phyloP scores from a whole-genome alignment of 2,329 filamentous ascomycete genomes.

The Cercospora janseana region DNA sequence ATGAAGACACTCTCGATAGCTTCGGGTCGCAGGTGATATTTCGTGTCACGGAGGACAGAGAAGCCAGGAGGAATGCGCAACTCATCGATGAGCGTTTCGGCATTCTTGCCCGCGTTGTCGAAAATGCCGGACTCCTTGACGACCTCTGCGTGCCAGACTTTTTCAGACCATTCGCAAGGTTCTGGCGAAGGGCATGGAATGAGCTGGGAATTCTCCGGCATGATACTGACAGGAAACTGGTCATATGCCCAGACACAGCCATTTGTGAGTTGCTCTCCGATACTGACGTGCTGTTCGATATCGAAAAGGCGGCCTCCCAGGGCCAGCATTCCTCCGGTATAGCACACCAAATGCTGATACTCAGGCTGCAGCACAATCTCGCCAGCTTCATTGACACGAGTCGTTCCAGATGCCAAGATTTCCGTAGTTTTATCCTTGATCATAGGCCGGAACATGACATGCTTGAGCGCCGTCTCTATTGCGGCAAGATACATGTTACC shows the following conservation, averaged over 20 bases:
- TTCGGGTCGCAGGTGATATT: slow-evolving; percentile 70
- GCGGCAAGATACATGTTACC: slow-evolving; percentile 48
- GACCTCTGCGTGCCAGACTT: slow-evolving; percentile 44
- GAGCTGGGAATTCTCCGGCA: slow-evolving; percentile 59
- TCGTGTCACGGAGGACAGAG: slow-evolving; percentile 53
- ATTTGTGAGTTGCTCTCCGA: slow-evolving; percentile 58
- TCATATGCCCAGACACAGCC: slow-evolving; percentile 65
- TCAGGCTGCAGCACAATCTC: slow-evolving; percentile 37
- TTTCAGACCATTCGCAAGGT: slow-evolving; percentile 47
- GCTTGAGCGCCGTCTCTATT: slow-evolving; percentile 48
- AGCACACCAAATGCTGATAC: slow-evolving; percentile 66
- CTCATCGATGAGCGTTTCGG: slow-evolving; percentile 39
- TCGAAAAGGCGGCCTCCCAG: slow-evolving; percentile 63
- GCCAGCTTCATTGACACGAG: slow-evolving; percentile 25
- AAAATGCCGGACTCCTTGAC: slow-evolving; percentile 33
- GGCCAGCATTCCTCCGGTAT: slow-evolving; percentile 67
- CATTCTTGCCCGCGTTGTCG: slow-evolving; percentile 30
- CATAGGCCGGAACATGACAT: slow-evolving; percentile 46
- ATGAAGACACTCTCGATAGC: slow-evolving; percentile 79
- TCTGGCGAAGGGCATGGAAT: slow-evolving; percentile 47
- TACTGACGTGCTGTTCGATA: slow-evolving; percentile 53
- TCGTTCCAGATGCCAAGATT: slow-evolving; percentile 53
- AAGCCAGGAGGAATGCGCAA: slow-evolving; percentile 57
- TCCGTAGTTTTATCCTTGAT: slow-evolving; percentile 42
- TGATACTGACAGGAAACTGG: slow-evolving; percentile 57